Conservation (phyloP, 805 yeast genomes). For the Nakazawaea molendinolei region DNA sequence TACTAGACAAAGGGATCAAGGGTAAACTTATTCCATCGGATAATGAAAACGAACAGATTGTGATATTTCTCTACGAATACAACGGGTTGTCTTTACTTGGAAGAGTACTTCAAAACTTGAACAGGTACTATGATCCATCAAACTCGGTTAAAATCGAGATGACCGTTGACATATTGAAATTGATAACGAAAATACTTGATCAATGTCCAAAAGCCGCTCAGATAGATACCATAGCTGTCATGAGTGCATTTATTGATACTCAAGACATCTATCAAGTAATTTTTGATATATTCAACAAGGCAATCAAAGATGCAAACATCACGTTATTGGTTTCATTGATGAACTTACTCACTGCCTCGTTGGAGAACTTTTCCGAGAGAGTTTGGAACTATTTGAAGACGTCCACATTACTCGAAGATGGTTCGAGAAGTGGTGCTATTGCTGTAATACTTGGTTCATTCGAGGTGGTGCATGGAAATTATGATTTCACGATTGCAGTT, state of each 20-base stretch:
- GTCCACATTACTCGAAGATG: conserved; percentile 56
- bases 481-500: conserved; percentile 53
- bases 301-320: conserved; percentile 49
- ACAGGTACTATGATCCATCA: conserved; percentile 30
- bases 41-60: conserved; percentile 30
- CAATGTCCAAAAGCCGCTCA: conserved; percentile 28
- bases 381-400: conserved; percentile 76
- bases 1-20: conserved; percentile 47
- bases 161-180: conserved; percentile 41
- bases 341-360: conserved; percentile 42
- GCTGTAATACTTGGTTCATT: conserved; percentile 58
- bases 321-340: conserved; percentile 38
- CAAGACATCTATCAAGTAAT: conserved; percentile 42
- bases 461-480: conserved; percentile 66
- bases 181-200: conserved; percentile 41
- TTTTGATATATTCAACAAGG: conserved; percentile 61
- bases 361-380: conserved; percentile 47
- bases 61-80: conserved; percentile 64
- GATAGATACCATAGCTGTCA: conserved; percentile 20
- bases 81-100: conserved; percentile 90
- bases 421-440: conserved; percentile 60
- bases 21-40: conserved; percentile 62
- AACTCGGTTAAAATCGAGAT: conserved; percentile 31
- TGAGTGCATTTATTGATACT: conserved; percentile 30
- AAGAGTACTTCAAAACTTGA: conserved; percentile 61